A percentile compares a stretch with the other conserved stretches of the same genome.
phyloP scores from a whole-genome alignment of 306 rosid genomes.

The Dryas drummondii region DNA sequence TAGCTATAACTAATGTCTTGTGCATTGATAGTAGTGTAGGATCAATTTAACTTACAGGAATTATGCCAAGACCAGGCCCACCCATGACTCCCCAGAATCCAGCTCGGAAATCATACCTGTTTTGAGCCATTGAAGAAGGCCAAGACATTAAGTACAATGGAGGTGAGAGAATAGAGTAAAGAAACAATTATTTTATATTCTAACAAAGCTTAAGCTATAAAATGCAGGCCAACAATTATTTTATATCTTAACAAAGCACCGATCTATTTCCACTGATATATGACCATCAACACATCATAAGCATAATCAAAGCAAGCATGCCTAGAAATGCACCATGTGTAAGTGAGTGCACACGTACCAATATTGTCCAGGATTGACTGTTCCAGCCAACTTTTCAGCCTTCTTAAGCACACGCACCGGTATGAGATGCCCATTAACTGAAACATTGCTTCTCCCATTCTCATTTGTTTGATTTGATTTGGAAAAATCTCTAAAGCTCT shows the following conservation, averaged over 20 bases:
- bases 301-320: slow-evolving; percentile 21
- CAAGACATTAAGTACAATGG: slow-evolving; percentile 19
- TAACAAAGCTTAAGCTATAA: too few species aligned
- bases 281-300: neutral
- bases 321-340: neutral
- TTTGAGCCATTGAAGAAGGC: slow-evolving; percentile 24
- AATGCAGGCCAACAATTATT: neutral
- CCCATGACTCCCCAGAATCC: slow-evolving; percentile 98
- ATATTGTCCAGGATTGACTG: slow-evolving; percentile 84
- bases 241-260: neutral
- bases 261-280: neutral
- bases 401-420: slow-evolving; percentile 68
- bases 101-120: slow-evolving; percentile 87
- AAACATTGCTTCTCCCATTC: slow-evolving; percentile 46
- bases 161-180: neutral
- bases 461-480: slow-evolving; percentile 56
- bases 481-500: slow-evolving; percentile 66
- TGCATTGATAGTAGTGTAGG: neutral
- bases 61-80: slow-evolving; percentile 91
- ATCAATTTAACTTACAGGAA: slow-evolving; percentile 59
- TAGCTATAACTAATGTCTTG: slow-evolving; percentile 12
- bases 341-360: slow-evolving; percentile 54
- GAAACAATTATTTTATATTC: too few species aligned
- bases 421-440: slow-evolving; percentile 69
- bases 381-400: slow-evolving; percentile 92